Conservation (phyloP, 2,329 filamentous ascomycete species). For the Dothistroma pini region DNA sequence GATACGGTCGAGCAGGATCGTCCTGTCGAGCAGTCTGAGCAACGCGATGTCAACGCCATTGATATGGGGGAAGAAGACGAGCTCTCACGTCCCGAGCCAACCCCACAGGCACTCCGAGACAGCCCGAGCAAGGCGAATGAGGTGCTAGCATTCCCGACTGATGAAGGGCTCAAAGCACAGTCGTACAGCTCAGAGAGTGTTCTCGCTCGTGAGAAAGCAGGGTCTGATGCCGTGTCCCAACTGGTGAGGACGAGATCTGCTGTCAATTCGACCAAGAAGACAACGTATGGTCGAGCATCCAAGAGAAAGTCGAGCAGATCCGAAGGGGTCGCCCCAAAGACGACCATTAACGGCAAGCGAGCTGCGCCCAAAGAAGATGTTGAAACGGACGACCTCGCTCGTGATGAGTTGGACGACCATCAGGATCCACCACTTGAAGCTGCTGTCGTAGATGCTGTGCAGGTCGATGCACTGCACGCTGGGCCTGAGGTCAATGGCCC, state of each 20-base stretch:
- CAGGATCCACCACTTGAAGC: background rate
- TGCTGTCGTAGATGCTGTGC: background rate
- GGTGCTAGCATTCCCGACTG: conserved; percentile 14
- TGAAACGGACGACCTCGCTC: background rate
- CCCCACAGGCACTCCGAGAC: conserved; percentile 17
- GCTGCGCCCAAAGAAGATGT: background rate
- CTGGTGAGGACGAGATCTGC: conserved; percentile 21
- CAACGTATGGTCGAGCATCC: conserved; percentile 15
- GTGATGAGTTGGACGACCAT: background rate
- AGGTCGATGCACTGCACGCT: background rate
- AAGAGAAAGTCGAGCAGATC: conserved; percentile 16
- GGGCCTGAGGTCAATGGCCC: background rate
- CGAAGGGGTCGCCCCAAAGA: conserved; percentile 1
- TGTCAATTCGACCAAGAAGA: conserved; percentile 11
- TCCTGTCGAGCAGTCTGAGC: background rate
- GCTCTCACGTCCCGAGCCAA: background rate
- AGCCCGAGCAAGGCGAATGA: conserved; percentile 32
- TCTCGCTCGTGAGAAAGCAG: conserved; percentile 35
- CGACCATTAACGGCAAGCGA: background rate
- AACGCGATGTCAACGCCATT: background rate
- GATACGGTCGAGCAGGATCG: background rate
- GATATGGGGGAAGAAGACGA: conserved; percentile 6
- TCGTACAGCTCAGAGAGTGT: conserved; percentile 24
- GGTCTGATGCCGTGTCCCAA: conserved; percentile 35
- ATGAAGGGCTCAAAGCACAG: conserved; percentile 15